Evolutionary conservation across 331 rosid genomes (phyloP).

Genomic region (Phaseolus coccineus): DNA sequence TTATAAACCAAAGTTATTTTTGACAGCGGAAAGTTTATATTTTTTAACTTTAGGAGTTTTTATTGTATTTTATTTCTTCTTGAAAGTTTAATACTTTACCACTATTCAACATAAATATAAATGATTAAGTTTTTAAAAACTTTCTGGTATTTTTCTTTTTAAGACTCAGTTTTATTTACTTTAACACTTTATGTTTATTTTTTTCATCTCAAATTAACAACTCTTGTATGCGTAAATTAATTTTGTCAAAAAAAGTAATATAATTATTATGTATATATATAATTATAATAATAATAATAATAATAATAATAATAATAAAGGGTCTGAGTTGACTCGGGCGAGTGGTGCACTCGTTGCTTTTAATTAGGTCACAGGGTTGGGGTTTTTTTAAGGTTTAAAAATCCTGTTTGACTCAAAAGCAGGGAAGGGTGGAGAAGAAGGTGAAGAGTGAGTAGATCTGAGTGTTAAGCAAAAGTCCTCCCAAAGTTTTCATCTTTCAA

Average conservation of each 20-base stretch:
- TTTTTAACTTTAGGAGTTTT: background rate
- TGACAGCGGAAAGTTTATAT: no score
- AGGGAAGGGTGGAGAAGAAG: constrained; percentile 44
- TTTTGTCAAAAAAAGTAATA: background rate
- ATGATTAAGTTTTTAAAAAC: background rate
- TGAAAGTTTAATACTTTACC: background rate
- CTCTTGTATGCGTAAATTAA: background rate
- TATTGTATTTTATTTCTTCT: background rate
- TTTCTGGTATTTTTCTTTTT: background rate
- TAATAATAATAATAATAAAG: no score
- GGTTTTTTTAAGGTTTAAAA: constrained; percentile 50
- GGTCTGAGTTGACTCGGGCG: constrained; percentile 26
- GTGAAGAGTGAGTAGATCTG: constrained; percentile 56
- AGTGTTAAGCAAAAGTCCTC: constrained; percentile 13
- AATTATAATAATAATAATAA: no score
- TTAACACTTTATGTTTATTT: background rate
- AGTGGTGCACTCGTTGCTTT: constrained; percentile 32
- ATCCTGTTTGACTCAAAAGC: constrained; percentile 58
- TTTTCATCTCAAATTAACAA: background rate
- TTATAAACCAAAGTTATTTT: no score
- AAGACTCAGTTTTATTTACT: background rate
- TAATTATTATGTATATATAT: no score
- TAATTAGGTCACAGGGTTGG: constrained; percentile 55
- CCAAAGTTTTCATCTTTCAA: constrained; percentile 49
- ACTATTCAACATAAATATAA: background rate